Base-by-base conservation (phyloP, 805 yeast species). In the Maudiozyma serrabonitensis region DNA sequence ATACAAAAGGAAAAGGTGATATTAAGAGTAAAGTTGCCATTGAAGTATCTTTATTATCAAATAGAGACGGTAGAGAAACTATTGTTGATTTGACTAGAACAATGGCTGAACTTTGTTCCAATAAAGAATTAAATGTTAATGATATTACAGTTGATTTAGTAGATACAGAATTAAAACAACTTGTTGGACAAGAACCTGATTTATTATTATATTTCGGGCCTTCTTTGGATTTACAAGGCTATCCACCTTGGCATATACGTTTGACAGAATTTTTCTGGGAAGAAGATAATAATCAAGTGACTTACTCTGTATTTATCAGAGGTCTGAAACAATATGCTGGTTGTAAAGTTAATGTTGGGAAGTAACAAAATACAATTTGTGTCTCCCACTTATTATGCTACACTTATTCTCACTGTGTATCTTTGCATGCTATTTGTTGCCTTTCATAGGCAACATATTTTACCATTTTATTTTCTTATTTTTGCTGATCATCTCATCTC, bases 231-330 rank as follows among this genome's bases (percentile, higher is more conserved):
- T 75, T 93, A 46, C 95, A 89, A 67, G 97, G 95, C 16, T 93
- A 82, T 66, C 98, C 98, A 19, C 99, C 99, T 28, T 93, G 99
- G 99, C 98, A 91, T 62, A 79, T 88, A 35, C 78, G 99, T 54
- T 75, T 95, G 47, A 79, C 89, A 6, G 99, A 93, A 63, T 80
- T 93, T 60, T 90, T 82, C 68, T 86, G 95, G 87, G 91, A 88
- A 61, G 84, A 84, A 2, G 96, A 87, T 64, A 89, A 89, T 65
- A 80, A 75, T 51, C 80, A 76, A 49, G 95, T 88, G 44, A 77
- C 80, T 37, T 90, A 90, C 64, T 83, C 90, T 13, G 93, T 88
- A 18, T 90, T 87, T 64, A 74, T 85, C 47, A 75, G 93, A 54
- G 91, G 90, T 1, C 70, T 86, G 57, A 85, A 80, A 57, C 80